phyloP scores from a whole-genome alignment of 768 basidiomycete species.

The Tephrocybe sp. region DNA sequence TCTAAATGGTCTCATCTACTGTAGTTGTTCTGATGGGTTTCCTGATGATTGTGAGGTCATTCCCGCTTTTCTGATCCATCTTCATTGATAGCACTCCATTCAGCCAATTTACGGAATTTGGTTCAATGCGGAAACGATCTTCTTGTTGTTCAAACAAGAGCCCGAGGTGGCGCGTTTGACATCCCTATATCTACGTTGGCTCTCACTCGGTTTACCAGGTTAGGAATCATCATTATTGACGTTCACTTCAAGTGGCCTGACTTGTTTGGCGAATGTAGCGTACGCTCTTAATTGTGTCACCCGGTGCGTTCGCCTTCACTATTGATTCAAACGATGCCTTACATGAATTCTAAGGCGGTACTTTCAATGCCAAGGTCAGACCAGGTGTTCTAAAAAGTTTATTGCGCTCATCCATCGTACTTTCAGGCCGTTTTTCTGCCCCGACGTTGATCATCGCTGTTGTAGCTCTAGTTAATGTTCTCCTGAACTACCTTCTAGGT shows the following conservation, averaged over 20 bases:
- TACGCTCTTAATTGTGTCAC: neutral
- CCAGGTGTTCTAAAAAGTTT: neutral
- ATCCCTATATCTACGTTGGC: constrained; percentile 67
- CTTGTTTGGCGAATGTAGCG: neutral
- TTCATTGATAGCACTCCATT: no score
- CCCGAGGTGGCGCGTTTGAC: constrained; percentile 79
- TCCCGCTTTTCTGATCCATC: constrained; percentile 68
- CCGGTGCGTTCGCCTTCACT: neutral
- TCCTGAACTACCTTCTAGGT: constrained; percentile 82
- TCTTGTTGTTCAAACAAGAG: constrained; percentile 74
- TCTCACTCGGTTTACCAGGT: constrained; percentile 75
- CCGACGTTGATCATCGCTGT: constrained; percentile 75
- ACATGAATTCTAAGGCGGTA: neutral
- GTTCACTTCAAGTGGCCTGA: neutral
- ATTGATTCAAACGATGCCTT: neutral
- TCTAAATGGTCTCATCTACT: no score
- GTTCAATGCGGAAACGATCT: constrained; percentile 76
- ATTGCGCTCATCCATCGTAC: neutral
- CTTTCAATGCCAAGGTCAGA: constrained; percentile 4
- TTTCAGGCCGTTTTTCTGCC: constrained; percentile 70
- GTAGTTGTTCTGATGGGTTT: no score
- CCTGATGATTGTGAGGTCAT: constrained; percentile 4
- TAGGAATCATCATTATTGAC: constrained; percentile 13
- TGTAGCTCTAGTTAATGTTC: constrained; percentile 81
- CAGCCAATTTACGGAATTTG: constrained; percentile 66